These are phyloP conservation scores for Fagopyrum esculentum DNA, from an alignment of 148 eudicot genomes.

Conservation along the genomic window DNA sequence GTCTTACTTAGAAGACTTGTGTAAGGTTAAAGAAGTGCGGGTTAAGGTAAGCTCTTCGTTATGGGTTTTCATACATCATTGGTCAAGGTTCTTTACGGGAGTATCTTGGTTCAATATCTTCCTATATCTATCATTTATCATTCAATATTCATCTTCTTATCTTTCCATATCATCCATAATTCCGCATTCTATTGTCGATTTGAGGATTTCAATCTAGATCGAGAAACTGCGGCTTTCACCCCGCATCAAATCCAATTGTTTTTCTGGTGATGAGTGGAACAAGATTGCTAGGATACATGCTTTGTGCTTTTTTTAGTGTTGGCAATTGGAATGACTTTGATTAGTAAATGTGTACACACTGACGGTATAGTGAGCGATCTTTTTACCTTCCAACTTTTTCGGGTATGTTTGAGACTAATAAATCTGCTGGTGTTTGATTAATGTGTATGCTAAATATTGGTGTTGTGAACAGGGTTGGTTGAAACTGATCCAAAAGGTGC, in stretches of 20 bases:
- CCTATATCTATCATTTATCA: no score
- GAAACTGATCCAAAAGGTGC: constrained; percentile 93
- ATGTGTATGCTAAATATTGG: background rate
- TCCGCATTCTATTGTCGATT: no score
- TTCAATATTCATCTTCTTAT: no score
- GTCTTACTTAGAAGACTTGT: no score
- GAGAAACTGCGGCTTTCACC: no score
- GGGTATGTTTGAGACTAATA: background rate
- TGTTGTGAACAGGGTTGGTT: constrained; percentile 45
- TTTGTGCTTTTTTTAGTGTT: background rate
- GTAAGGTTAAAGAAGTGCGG: no score
- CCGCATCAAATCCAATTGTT: background rate
- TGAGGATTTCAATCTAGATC: no score
- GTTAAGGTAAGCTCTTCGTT: no score
- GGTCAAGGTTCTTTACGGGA: no score
- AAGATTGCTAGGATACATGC: background rate
- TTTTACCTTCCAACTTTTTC: background rate
- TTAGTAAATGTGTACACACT: background rate
- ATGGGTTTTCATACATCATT: no score
- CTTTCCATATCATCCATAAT: no score
- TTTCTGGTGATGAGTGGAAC: background rate
- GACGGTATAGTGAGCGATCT: background rate
- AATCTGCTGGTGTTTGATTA: background rate
- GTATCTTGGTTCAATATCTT: no score
- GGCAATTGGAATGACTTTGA: background rate